phyloP scores from a whole-genome alignment of 805 yeast genomes.

The Metschnikowia cerradonensis region DNA sequence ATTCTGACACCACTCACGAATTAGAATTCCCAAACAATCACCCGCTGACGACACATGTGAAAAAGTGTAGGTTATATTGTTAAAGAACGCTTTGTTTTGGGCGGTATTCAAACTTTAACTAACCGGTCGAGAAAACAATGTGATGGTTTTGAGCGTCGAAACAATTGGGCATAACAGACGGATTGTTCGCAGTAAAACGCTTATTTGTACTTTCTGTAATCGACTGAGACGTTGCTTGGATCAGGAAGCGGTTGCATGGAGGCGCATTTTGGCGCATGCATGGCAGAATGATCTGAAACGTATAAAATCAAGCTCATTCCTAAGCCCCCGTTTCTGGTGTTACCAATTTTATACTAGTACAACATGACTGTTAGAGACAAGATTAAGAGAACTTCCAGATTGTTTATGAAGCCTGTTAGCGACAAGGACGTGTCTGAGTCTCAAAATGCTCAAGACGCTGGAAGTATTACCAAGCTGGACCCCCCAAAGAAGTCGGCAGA shows the following conservation, averaged over 20 bases:
- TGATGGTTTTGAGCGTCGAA: neutral
- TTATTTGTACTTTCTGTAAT: neutral
- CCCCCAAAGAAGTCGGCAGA: neutral
- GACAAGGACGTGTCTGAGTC: neutral
- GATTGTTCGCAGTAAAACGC: neutral
- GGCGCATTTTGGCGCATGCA: slow-evolving; percentile 3
- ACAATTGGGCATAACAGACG: neutral
- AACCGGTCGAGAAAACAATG: neutral
- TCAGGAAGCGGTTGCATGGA: slow-evolving; percentile 3
- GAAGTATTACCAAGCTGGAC: neutral
- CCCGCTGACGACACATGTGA: neutral
- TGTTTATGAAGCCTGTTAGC: slow-evolving; percentile 7
- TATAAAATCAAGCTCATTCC: neutral
- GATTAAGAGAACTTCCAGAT: slow-evolving; percentile 15
- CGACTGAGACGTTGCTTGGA: neutral
- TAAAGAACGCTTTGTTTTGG: neutral
- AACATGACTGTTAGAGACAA: slow-evolving; percentile 17
- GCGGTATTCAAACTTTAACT: neutral
- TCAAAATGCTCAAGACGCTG: neutral
- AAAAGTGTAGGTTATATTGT: neutral
- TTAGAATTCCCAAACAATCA: neutral
- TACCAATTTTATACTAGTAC: neutral
- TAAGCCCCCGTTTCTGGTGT: neutral
- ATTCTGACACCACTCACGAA: neutral
- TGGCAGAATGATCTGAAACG: slow-evolving; percentile 1